A percentile compares a stretch with the other conserved stretches of the same genome.
Evolutionary conservation across 2,329 filamentous ascomycete genomes (phyloP).

Genomic region (Boeremia exigua): DNA sequence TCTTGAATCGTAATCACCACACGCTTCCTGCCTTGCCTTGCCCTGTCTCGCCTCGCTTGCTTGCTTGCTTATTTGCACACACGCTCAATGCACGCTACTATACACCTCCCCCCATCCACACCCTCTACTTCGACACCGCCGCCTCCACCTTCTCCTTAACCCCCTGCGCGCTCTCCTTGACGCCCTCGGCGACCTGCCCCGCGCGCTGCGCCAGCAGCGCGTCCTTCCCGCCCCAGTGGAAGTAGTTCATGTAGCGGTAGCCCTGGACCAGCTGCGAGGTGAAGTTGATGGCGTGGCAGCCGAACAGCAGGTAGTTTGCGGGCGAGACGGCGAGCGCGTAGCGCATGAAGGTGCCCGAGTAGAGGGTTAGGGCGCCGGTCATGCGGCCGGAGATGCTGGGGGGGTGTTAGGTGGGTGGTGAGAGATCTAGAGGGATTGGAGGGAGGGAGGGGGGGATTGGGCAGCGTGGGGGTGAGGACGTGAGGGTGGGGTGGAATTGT

Average conservation of each 20-base stretch:
- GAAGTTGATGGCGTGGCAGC: slow-evolving; percentile 71
- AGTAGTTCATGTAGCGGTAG: slow-evolving; percentile 68
- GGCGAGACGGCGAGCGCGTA: slow-evolving; percentile 69
- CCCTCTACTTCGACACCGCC: background rate
- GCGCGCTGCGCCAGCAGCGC: slow-evolving; percentile 23
- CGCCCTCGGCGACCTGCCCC: no score
- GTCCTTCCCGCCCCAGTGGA: slow-evolving; percentile 58
- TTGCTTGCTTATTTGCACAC: no score
- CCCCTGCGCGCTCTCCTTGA: background rate
- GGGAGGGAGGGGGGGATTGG: background rate
- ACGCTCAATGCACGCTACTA: background rate
- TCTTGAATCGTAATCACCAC: no score
- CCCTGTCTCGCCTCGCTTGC: no score
- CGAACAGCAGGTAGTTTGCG: slow-evolving; percentile 71
- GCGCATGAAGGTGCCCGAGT: slow-evolving; percentile 70
- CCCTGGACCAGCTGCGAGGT: slow-evolving; percentile 65
- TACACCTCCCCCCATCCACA: background rate
- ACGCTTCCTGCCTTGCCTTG: no score
- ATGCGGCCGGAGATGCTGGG: slow-evolving; percentile 68
- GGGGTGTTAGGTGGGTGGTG: background rate
- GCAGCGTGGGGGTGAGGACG: background rate
- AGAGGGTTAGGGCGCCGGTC: slow-evolving; percentile 66
- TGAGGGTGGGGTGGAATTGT: no score
- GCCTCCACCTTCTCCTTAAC: background rate
- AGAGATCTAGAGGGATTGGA: no score